Percentiles rank a stretch among this genome's conserved stretches.
These are phyloP conservation scores for Mallotus nudiflorus DNA, from an alignment of 345 rosid genomes.

Conservation along the genomic window DNA sequence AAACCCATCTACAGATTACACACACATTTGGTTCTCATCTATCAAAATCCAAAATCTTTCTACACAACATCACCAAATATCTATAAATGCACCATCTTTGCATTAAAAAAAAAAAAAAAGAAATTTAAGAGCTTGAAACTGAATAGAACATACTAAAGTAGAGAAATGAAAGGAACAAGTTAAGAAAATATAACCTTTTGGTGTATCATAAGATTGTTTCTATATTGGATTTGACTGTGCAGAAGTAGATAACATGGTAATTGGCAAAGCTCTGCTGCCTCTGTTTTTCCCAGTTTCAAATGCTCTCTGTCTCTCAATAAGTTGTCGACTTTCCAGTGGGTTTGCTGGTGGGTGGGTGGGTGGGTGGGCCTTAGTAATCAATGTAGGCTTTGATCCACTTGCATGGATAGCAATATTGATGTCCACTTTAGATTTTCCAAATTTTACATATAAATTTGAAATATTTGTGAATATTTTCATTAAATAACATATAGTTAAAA, in stretches of 20 bases:
- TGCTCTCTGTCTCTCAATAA: not conserved
- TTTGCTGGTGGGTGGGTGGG: no score
- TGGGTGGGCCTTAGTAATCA: not conserved
- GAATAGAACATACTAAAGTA: not conserved
- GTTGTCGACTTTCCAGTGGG: not conserved
- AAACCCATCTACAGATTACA: not conserved
- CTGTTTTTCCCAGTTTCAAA: not conserved
- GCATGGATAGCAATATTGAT: not conserved
- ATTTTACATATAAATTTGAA: no score
- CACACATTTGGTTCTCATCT: not conserved
- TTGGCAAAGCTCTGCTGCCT: not conserved
- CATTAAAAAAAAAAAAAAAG: no score
- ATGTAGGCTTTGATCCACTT: not conserved
- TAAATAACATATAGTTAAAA: no score
- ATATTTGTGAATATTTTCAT: no score
- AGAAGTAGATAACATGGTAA: not conserved
- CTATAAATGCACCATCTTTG: not conserved
- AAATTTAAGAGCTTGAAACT: not conserved
- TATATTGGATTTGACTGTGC: not conserved
- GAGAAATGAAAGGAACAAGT: not conserved
- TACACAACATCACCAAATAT: not conserved
- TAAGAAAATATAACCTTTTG: not conserved
- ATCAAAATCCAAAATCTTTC: slow-evolving; percentile 6
- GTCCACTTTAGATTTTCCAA: not conserved
- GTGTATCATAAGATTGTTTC: not conserved